phyloP scores from a whole-genome alignment of 1,284 basidiomycete genomes.

The Ceraceosorus bombacis region DNA sequence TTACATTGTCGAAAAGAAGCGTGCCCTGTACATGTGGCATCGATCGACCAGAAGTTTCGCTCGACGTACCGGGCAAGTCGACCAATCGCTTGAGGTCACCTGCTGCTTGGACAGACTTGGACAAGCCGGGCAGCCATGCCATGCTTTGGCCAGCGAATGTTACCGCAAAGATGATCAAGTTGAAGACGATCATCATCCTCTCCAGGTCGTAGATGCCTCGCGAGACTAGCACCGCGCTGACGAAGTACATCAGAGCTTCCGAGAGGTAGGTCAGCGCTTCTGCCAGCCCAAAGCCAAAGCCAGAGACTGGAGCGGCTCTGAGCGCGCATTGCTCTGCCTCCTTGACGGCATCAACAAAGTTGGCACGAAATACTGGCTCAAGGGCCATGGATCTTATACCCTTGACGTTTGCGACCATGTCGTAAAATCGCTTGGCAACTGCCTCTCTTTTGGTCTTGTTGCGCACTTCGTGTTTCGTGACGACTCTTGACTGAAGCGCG shows the following conservation, averaged over 20 bases:
- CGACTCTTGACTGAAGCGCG: constrained; percentile 63
- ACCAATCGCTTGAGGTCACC: constrained; percentile 67
- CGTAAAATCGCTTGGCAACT: constrained; percentile 77
- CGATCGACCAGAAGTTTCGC: constrained; percentile 9
- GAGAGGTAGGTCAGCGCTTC: constrained; percentile 71
- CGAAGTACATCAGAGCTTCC: constrained; percentile 74
- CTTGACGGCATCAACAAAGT: constrained; percentile 62
- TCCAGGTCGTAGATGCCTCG: constrained; percentile 74
- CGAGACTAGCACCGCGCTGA: constrained; percentile 73
- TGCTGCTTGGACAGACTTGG: constrained; percentile 55
- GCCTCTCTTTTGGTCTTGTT: constrained; percentile 80
- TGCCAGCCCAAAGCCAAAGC: constrained; percentile 71
- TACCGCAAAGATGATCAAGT: constrained; percentile 85
- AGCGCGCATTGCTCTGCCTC: constrained; percentile 64
- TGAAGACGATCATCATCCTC: constrained; percentile 79
- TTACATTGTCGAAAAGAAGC: constrained; percentile 30
- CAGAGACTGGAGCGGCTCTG: constrained; percentile 70
- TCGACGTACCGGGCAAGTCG: constrained; percentile 50
- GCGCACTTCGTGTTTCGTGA: constrained; percentile 63
- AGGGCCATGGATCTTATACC: constrained; percentile 86
- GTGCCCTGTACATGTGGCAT: constrained; percentile 14
- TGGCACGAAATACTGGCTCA: constrained; percentile 63
- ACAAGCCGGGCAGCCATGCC: constrained; percentile 56
- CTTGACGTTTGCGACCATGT: constrained; percentile 75
- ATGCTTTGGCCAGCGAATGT: constrained; percentile 83